Evolutionary conservation across 202 grass and related monocot genomes (phyloP), one percentile per base, ranked within the genome.

Genomic region (Cymbopogon flexuosus): DNA sequence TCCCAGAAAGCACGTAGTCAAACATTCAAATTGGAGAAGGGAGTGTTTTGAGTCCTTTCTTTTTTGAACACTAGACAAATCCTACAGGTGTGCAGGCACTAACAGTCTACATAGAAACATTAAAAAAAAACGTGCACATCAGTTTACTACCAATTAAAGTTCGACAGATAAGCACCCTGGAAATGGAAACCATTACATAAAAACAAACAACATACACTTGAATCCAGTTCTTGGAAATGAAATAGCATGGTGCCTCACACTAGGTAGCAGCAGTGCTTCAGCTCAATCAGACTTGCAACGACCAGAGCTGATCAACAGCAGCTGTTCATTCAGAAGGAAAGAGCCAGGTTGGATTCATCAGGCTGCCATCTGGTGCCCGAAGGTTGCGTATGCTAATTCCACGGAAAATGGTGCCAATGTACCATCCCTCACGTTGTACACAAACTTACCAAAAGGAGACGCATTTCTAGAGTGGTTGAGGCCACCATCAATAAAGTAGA

Each of bases 401-500:
- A 59, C 29, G 40, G 80, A 47, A 67, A 88, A 87, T 41, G 75
- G 40, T 1, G 39, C 16, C 60, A 79, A 22, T 37, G 80, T 68
- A 14, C 51, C 40, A 88, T 75, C 81, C 33, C 22, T 79, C 69
- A 84, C 75, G 40, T 40, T 88, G 69, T 75, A 84, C 30, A 84
- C 77, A 73, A 88, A 84, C 33, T 40, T 83, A 68, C 68, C 41
- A 11, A 79, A 40, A 9, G n/a, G 68, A 19, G 51, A 47, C 0
- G 1, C 81, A 63, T 69, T 51, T 75, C 68, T 79, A 62, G 62
- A 61, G 60, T 10, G 41, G 69, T 11, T 62, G 75, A 83, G 67
- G 23, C 65, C 19, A 41, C 68, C 68, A 73, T 76, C 75, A 37
- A 80, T 43, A 70, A 88, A 84, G 76, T 88, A 84, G 16, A 88